These are phyloP conservation scores for Penicillium sp. DNA, from an alignment of 2,329 filamentous ascomycete species.

Conservation along the genomic window DNA sequence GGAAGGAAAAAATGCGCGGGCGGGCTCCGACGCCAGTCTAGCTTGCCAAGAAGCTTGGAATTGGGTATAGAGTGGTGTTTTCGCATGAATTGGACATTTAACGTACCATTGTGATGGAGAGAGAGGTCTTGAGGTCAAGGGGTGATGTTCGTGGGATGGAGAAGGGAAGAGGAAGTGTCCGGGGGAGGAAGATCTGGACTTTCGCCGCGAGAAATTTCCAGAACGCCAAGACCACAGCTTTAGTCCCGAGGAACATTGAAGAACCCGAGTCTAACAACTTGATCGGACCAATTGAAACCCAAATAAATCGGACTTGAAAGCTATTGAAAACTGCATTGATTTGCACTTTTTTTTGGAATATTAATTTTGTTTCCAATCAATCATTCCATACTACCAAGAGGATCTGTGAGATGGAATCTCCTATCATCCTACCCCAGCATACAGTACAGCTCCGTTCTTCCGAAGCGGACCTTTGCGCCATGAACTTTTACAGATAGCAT, in stretches of 20 bases:
- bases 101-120: constrained; percentile 26
- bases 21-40: background rate
- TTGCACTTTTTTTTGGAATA: background rate
- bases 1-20: constrained; percentile 8
- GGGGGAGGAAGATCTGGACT: constrained; percentile 36
- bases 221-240: constrained; percentile 44
- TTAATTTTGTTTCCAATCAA: background rate
- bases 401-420: background rate
- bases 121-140: constrained; percentile 18
- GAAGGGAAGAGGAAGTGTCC: constrained; percentile 32
- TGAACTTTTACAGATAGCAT: background rate
- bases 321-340: background rate
- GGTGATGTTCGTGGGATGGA: constrained; percentile 31
- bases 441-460: constrained; percentile 5
- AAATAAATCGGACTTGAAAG: background rate
- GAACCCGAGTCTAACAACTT: constrained; percentile 6
- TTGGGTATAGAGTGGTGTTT: background rate
- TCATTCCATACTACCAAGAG: background rate
- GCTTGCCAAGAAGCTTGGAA: background rate
- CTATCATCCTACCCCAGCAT: background rate
- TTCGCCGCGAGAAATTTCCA: constrained; percentile 44
- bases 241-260: constrained; percentile 32
- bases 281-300: background rate
- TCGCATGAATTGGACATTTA: background rate
- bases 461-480: background rate